phyloP scores from a whole-genome alignment of 306 rosid species.

The Oxytropis ochrocephala region DNA sequence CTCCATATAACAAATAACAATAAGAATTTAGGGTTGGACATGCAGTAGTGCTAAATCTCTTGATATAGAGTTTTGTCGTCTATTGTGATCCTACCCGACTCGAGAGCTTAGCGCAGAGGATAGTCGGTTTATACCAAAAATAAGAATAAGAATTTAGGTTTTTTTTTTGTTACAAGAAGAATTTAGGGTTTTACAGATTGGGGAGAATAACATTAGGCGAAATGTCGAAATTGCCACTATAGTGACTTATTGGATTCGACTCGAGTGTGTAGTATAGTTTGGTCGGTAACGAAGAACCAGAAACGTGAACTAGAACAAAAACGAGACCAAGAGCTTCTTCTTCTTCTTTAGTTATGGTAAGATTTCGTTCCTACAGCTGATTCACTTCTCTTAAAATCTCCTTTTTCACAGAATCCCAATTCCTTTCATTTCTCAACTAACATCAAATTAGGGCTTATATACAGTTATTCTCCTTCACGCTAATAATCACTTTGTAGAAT shows the following conservation, averaged over 20 bases:
- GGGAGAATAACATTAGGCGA: neutral
- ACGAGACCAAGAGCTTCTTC: neutral
- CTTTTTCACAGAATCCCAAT: neutral
- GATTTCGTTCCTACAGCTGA: neutral
- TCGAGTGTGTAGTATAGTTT: neutral
- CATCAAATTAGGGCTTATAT: slow-evolving; percentile 8
- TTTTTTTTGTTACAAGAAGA: too few species aligned
- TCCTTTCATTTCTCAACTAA: neutral
- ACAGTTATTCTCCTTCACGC: neutral
- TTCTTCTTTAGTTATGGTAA: slow-evolving; percentile 6
- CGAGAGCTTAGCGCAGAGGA: too few species aligned
- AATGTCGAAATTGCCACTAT: neutral
- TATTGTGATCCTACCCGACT: too few species aligned
- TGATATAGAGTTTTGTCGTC: too few species aligned
- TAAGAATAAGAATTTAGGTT: too few species aligned
- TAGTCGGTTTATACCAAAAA: too few species aligned
- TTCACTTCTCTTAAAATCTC: neutral
- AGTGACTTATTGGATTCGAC: neutral
- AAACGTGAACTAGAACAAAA: neutral
- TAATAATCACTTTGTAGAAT: neutral
- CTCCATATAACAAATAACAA: too few species aligned
- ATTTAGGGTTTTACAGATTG: too few species aligned
- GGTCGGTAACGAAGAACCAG: neutral
- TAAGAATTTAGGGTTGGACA: too few species aligned
- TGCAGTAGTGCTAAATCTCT: too few species aligned